Percentiles rank a stretch among this genome's conserved stretches.
Evolutionary conservation across 768 basidiomycete species (phyloP).

Genomic region (Cyclocybe cylindracea): DNA sequence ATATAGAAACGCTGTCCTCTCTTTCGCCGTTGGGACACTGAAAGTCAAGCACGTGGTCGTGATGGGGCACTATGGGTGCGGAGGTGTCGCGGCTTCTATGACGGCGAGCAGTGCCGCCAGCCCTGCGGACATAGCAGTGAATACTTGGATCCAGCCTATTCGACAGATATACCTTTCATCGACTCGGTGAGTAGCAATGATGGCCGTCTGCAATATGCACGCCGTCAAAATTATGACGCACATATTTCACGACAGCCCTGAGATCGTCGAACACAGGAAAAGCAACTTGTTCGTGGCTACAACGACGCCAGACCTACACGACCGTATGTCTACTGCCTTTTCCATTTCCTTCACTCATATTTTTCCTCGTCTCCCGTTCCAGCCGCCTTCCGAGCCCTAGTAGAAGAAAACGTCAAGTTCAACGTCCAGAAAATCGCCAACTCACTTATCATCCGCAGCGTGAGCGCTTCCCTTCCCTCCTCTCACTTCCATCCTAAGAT

Average conservation of each 20-base stretch:
- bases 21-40: slow-evolving; percentile 20
- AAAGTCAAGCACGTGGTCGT: slow-evolving; percentile 23
- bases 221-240: no score
- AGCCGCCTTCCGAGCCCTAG: slow-evolving; percentile 38
- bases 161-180: slow-evolving; percentile 33
- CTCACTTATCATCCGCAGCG: slow-evolving; percentile 23
- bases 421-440: slow-evolving; percentile 22
- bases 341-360: neutral
- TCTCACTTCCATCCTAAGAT: no score
- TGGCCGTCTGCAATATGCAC: no score
- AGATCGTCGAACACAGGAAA: slow-evolving; percentile 28
- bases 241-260: slow-evolving; percentile 10
- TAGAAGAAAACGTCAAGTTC: slow-evolving; percentile 37
- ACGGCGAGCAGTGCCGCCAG: neutral
- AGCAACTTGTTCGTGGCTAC: slow-evolving; percentile 9
- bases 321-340: slow-evolving; percentile 19
- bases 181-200: slow-evolving; percentile 18
- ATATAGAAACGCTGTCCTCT: slow-evolving; percentile 22
- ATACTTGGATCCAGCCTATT: slow-evolving; percentile 37
- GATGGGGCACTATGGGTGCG: slow-evolving; percentile 25
- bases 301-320: slow-evolving; percentile 19
- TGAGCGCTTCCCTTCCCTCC: slow-evolving; percentile 2
- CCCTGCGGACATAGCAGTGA: slow-evolving; percentile 26
- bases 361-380: neutral
- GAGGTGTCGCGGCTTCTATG: slow-evolving; percentile 22